A percentile compares a stretch with the other conserved stretches of the same genome.
phyloP scores from a whole-genome alignment of 495 filamentous ascomycete genomes.

The Chaetomidium leptoderma region DNA sequence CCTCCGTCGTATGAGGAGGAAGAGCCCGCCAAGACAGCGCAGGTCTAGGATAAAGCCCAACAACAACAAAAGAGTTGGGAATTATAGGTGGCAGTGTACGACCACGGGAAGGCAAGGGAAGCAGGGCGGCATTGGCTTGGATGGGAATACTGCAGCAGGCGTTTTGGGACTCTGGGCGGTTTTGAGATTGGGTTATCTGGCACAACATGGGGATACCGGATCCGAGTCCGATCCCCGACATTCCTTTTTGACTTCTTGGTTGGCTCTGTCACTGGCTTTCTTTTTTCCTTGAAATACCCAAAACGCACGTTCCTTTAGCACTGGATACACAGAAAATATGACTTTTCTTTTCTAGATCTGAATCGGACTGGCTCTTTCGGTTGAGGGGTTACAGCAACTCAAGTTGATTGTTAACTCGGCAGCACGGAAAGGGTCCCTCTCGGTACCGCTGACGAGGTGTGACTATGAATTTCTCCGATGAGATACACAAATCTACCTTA shows the following conservation, averaged over 20 bases:
- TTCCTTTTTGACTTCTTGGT: conserved; percentile 5
- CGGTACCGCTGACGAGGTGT: no score
- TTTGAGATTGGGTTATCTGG: not conserved
- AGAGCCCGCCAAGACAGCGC: conserved; percentile 16
- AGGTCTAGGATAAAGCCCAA: conserved; percentile 7
- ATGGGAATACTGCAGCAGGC: not conserved
- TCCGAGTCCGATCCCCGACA: not conserved
- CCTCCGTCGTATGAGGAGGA: conserved; percentile 40
- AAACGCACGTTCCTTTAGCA: conserved; percentile 5
- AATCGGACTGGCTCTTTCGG: not conserved
- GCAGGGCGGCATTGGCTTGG: not conserved
- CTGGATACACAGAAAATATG: not conserved
- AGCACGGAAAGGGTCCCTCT: no score
- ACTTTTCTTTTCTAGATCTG: not conserved
- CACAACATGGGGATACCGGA: not conserved
- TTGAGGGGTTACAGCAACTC: not conserved
- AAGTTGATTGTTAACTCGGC: not conserved
- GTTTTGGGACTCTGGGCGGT: conserved; percentile 2
- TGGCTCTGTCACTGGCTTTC: not conserved
- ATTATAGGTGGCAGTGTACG: not conserved
- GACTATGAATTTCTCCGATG: no score
- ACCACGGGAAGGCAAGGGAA: not conserved
- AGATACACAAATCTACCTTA: no score
- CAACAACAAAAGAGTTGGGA: not conserved
- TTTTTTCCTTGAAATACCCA: conserved; percentile 4